phyloP scores from a whole-genome alignment of 2,329 filamentous ascomycete genomes.

The Tympanopsis confertula region DNA sequence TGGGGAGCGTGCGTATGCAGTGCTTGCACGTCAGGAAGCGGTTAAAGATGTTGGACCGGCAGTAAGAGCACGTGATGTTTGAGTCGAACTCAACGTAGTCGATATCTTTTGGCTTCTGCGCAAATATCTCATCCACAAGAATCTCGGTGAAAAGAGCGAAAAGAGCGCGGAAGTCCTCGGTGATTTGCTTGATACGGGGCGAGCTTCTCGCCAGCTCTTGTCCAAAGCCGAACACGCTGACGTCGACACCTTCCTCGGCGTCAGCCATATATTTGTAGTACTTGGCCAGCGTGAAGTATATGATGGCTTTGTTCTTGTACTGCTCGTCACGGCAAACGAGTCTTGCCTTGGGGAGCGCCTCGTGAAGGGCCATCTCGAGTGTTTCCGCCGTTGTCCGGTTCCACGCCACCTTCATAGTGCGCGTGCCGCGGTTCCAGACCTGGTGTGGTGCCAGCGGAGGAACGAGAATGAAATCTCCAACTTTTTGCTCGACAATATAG shows the following conservation, averaged over 20 bases:
- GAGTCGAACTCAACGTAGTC: conserved; percentile 77
- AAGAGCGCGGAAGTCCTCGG: conserved; percentile 70
- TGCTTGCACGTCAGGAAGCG: conserved; percentile 84
- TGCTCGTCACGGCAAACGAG: conserved; percentile 94
- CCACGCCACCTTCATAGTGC: conserved; percentile 97
- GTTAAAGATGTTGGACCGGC: conserved; percentile 93
- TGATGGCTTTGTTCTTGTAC: conserved; percentile 95
- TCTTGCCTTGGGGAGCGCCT: conserved; percentile 77
- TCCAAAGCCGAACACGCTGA: conserved; percentile 33
- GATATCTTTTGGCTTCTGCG: conserved; percentile 55
- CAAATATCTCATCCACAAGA: conserved; percentile 77
- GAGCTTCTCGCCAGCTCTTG: conserved; percentile 28
- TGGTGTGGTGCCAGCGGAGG: conserved; percentile 90
- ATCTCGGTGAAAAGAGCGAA: conserved; percentile 70
- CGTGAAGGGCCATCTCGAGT: conserved; percentile 70
- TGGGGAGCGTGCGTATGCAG: conserved; percentile 58
- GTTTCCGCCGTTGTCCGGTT: conserved; percentile 91
- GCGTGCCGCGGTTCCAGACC: conserved; percentile 92
- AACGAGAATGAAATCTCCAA: conserved; percentile 86
- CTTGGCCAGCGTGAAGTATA: conserved; percentile 76
- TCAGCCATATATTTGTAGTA: conserved; percentile 56
- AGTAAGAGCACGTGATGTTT: conserved; percentile 91
- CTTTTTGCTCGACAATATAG: conserved; percentile 81
- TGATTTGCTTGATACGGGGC: conserved; percentile 52
- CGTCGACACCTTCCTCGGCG: conserved; percentile 35